Evolutionary conservation across 176 grass and related monocot species (phyloP), one percentile per base, ranked within the genome.

Genomic region (Microstegium vimineum): DNA sequence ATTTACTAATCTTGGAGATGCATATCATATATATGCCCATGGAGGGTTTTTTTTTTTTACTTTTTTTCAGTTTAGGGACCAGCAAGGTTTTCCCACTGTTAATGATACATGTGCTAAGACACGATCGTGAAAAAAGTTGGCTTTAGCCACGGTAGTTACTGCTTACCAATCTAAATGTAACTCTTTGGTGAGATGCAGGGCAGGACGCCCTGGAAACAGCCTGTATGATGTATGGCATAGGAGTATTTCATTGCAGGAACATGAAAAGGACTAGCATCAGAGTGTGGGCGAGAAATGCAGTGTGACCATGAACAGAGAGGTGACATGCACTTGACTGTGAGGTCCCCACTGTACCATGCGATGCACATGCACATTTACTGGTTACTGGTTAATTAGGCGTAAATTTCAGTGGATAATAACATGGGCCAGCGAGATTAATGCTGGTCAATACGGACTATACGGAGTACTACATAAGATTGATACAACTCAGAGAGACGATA

Each of bases 221-320:
- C 20, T 27, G n/a, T 27, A 7, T 26, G 73, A 60, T 26, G 36
- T 23, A n/a, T 20, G 64, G n/a, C 20, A 34, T 10, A n/a, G n/a
- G n/a, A n/a, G n/a, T 10, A 77, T 20, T 37, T 77, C 16, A 38
- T 38, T 37, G 22, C 22, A 33, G 17, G 31, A 27, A 62, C 31
- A 41, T 26, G 59, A 73, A 41, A 73, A 57, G 34, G 37, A 66
- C 59, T 33, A 25, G 12, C 32, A 52, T 18, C 62, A 52, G 22
- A 34, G 12, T 3, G 18, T 69, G 69, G 84, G 77, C 34, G 77
- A 57, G 26, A 74, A 86, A 57, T 41, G 32, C 43, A 86, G 73
- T 86, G 76, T 86, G 22, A 9, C 9, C 62, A 67, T 33, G 76
- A 66, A 65, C 68, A 80, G 43, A 56, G 64, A 63, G 5, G 66